Evolutionary conservation across 345 rosid species (phyloP).

Genomic region (Boechera stricta): DNA sequence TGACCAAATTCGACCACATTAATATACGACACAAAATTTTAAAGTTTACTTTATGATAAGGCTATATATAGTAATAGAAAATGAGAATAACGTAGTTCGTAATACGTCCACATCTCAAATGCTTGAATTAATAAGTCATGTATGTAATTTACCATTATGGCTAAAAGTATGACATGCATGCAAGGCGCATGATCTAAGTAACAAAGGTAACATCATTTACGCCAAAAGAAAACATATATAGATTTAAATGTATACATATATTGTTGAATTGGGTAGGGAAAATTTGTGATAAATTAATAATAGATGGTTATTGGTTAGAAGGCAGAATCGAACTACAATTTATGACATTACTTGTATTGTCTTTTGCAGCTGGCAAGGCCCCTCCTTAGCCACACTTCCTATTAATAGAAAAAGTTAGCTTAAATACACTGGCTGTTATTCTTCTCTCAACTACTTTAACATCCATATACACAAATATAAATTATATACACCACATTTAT

Average conservation of each 20-base stretch:
- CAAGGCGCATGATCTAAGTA: conserved; percentile 30
- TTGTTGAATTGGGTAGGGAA: neutral
- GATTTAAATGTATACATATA: neutral
- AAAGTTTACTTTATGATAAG: neutral
- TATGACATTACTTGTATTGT: conserved; percentile 15
- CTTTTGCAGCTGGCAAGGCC: conserved; percentile 39
- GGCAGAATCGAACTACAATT: conserved; percentile 9
- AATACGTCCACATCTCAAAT: conserved; percentile 16
- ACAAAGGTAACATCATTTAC: conserved; percentile 26
- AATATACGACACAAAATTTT: neutral
- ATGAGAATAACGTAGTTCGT: conserved; percentile 33
- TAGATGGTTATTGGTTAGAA: conserved; percentile 40
- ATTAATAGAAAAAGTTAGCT: conserved; percentile 20
- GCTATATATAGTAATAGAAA: conserved; percentile 3
- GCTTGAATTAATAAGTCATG: conserved; percentile 25
- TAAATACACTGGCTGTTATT: conserved; percentile 15
- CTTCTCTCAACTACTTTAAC: conserved; percentile 17
- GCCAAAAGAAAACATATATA: neutral
- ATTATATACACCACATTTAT: too few relatives aligned
- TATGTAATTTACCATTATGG: conserved; percentile 25
- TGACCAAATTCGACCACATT: conserved; percentile 4
- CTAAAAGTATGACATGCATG: conserved; percentile 15
- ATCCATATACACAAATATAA: neutral
- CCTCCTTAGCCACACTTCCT: conserved; percentile 30
- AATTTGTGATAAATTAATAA: conserved; percentile 3